Conservation (phyloP, 2,329 filamentous ascomycete species). For the Cladophialophora yegresii region DNA sequence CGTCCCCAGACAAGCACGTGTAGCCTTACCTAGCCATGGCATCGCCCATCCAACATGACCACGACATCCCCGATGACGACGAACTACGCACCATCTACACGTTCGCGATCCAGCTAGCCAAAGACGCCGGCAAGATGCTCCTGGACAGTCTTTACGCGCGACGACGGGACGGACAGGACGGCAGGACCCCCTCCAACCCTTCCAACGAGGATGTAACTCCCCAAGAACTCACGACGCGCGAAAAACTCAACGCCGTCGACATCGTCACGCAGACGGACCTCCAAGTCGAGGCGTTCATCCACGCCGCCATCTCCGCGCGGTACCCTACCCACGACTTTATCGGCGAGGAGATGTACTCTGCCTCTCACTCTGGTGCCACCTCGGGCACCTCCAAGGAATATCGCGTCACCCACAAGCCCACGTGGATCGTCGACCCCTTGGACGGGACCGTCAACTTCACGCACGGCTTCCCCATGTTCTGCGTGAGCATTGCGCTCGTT, state of each 20-base stretch:
- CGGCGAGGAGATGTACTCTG: conserved; percentile 76
- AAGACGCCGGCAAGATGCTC: conserved; percentile 68
- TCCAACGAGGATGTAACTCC: too few relatives aligned
- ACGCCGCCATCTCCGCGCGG: conserved; percentile 56
- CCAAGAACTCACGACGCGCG: conserved; percentile 48
- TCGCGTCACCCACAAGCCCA: conserved; percentile 63
- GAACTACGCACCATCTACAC: conserved; percentile 67
- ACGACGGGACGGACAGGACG: conserved; percentile 50
- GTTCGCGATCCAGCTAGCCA: conserved; percentile 70
- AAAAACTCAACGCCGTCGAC: conserved; percentile 76
- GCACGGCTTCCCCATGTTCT: conserved; percentile 79
- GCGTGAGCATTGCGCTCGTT: conserved; percentile 72
- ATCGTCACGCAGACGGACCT: conserved; percentile 74
- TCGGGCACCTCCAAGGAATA: conserved; percentile 65
- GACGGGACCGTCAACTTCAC: conserved; percentile 81
- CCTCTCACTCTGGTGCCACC: conserved; percentile 47
- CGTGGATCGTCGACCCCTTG: conserved; percentile 76
- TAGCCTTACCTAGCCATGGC: conserved; percentile 4
- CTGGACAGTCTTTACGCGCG: conserved; percentile 64
- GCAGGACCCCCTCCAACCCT: conserved; percentile 70
- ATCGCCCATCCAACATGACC: background rate
- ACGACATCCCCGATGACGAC: conserved; percentile 32
- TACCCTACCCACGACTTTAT: conserved; percentile 74
- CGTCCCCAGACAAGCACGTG: too few relatives aligned
- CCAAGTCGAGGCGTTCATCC: conserved; percentile 74